phyloP scores from a whole-genome alignment of 306 rosid species.

The Prunus armeniaca region DNA sequence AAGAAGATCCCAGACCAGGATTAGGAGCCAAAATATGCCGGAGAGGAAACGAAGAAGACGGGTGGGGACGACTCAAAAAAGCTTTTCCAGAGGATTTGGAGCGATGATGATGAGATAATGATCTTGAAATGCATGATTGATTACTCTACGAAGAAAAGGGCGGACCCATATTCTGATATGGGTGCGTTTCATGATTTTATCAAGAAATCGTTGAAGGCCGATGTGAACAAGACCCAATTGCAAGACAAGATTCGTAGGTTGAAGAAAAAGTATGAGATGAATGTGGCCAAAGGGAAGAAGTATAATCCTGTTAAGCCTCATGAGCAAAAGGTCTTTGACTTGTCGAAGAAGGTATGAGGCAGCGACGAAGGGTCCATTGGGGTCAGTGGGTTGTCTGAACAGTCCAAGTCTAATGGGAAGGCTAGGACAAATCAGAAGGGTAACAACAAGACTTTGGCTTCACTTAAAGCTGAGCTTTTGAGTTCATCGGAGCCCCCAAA shows the following conservation, averaged over 20 bases:
- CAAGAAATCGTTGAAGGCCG: conserved; percentile 39
- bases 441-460: conserved; percentile 15
- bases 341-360: conserved; percentile 60
- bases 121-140: conserved; percentile 49
- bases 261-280: conserved; percentile 48
- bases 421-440: not conserved
- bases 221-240: conserved; percentile 37
- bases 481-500: conserved; percentile 6
- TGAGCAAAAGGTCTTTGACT: conserved; percentile 35
- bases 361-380: conserved; percentile 9
- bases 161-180: conserved; percentile 25
- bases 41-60: conserved; percentile 39
- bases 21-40: conserved; percentile 9
- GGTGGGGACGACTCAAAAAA: not conserved
- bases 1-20: conserved; percentile 18
- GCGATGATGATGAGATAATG: conserved; percentile 49
- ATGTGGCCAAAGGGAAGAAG: conserved; percentile 24
- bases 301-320: conserved; percentile 34
- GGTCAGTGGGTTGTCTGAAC: not conserved
- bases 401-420: conserved; percentile 32
- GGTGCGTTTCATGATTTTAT: conserved; percentile 42
- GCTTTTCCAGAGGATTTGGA: conserved; percentile 47
- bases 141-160: conserved; percentile 25
- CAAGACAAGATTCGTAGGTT: conserved; percentile 48
- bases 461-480: conserved; percentile 11